Percentiles rank a stretch among this genome's conserved stretches.
Conservation (phyloP, 169 alveolate species). For the Eimeria mitis region DNA sequence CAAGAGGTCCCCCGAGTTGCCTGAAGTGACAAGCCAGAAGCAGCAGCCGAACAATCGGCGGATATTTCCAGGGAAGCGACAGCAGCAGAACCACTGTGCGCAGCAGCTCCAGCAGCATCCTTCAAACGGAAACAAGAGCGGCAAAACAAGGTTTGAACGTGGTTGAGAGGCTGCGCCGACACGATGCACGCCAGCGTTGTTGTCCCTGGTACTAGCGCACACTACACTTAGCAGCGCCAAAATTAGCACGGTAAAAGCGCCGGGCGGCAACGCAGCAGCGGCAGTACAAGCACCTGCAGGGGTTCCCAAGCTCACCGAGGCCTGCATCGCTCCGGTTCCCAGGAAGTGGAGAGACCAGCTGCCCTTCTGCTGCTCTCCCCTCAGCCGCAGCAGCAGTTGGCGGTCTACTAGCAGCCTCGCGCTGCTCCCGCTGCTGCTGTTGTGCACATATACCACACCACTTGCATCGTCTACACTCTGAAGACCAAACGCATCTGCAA, state of each 20-base stretch:
- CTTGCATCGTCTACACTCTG: conserved; percentile 11
- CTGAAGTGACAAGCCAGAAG: conserved; percentile 19
- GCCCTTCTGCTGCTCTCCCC: conserved; percentile 71
- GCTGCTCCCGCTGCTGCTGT: conserved; percentile 25
- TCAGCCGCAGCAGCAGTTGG: conserved; percentile 58
- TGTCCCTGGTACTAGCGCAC: background rate
- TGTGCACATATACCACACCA: conserved; percentile 69
- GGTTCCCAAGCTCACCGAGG: conserved; percentile 43
- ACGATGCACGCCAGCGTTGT: background rate
- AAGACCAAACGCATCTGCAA: conserved; percentile 53
- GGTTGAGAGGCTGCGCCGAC: background rate
- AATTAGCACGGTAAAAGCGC: background rate
- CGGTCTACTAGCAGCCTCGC: conserved; percentile 78
- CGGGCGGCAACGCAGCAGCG: background rate
- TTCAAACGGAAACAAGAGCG: background rate
- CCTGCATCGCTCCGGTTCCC: conserved; percentile 81
- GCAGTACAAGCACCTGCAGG: background rate
- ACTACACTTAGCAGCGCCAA: background rate
- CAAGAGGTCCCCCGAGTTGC: conserved; percentile 79
- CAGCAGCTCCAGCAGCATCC: background rate
- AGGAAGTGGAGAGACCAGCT: conserved; percentile 80
- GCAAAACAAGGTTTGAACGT: background rate
- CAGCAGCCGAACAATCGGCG: background rate
- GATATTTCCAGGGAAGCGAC: background rate
- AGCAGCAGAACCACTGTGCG: background rate